Evolutionary conservation across 768 basidiomycete species (phyloP), one percentile per base, ranked within the genome.

Genomic region (Lentinula edodes): DNA sequence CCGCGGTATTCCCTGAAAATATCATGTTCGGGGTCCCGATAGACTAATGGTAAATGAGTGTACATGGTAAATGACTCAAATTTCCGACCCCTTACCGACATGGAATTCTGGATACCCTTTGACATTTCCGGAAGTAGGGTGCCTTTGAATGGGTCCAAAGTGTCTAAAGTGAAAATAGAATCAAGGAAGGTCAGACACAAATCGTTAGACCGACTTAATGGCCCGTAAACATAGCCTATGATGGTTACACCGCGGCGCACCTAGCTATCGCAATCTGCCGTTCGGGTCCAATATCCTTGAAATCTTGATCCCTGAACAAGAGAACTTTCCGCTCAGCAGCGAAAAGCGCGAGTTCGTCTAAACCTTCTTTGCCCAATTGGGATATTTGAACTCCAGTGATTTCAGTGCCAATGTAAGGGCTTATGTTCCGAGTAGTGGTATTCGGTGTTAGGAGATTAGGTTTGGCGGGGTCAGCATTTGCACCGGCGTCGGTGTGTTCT

Each of bases 31-130:
- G 74, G 71, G 66, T 83, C 82, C 36, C 83, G 78, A 67, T 86
- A 85, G 34, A 85, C 83, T 80, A 55, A 2, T 12, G 23, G 13
- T 7, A 23, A 20, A 41, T 28, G 53, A 13, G 6, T 13, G 9
- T 20, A 41, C 52, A 52, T 20, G 36, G 6, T 10, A 6, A 39
- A 41, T 43, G 10, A 43, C 16, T 13, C 8, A 12, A 18, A 48
- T 36, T 16, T 13, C 18, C 12, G 16, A 51, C 39, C 10, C 69
- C 79, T 66, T 45, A 80, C 80, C 79, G 63, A 85, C 79, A 64
- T 85, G 83, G 71, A 84, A 83, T 67, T 85, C 83, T 12, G 84
- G 83, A 66, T 75, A 83, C 9, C 78, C 82, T 63, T 81, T 78
- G 6, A 79, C 80, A 60, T 84, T 83, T 0, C 81, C 81, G 9